Conservation (phyloP, 805 yeast species). For the Schwanniomyces yamadae region DNA sequence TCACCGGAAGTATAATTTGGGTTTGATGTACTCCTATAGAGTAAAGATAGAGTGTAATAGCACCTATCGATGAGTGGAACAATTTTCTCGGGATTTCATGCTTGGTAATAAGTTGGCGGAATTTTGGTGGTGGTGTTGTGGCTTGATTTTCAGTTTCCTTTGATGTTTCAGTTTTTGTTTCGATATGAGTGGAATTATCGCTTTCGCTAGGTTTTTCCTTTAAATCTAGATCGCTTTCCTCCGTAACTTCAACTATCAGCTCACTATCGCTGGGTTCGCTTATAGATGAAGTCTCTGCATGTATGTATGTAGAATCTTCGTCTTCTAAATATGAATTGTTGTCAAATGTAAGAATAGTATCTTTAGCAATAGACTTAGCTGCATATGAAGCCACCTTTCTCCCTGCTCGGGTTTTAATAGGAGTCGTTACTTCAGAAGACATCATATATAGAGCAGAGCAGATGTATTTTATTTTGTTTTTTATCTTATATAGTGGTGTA, state of each 20-base stretch:
- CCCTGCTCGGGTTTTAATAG: too few relatives aligned
- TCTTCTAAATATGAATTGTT: conserved; percentile 36
- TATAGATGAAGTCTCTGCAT: conserved; percentile 19
- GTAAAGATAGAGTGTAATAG: conserved; percentile 73
- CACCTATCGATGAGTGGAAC: conserved; percentile 87
- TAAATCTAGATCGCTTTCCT: conserved; percentile 8
- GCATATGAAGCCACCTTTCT: conserved; percentile 5
- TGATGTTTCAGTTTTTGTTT: conserved; percentile 4
- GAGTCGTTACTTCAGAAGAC: too few relatives aligned
- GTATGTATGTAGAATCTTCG: conserved; percentile 37
- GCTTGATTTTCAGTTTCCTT: conserved; percentile 1
- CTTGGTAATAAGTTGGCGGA: conserved; percentile 52
- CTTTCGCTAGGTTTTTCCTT: conserved; percentile 5
- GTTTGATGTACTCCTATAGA: conserved; percentile 54
- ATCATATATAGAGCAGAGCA: too few relatives aligned
- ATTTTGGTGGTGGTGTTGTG: too few relatives aligned
- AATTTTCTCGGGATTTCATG: conserved; percentile 89
- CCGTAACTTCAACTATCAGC: conserved; percentile 14
- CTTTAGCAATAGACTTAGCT: conserved; percentile 13
- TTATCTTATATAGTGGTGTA: too few relatives aligned
- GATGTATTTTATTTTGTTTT: too few relatives aligned
- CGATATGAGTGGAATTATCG: conserved; percentile 8
- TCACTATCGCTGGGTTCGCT: conserved; percentile 18
- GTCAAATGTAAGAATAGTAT: conserved; percentile 19
- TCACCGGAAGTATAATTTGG: conserved; percentile 60